These are phyloP conservation scores for Xanthoparmelia taractica DNA, from an alignment of 495 filamentous ascomycete species.

Conservation along the genomic window DNA sequence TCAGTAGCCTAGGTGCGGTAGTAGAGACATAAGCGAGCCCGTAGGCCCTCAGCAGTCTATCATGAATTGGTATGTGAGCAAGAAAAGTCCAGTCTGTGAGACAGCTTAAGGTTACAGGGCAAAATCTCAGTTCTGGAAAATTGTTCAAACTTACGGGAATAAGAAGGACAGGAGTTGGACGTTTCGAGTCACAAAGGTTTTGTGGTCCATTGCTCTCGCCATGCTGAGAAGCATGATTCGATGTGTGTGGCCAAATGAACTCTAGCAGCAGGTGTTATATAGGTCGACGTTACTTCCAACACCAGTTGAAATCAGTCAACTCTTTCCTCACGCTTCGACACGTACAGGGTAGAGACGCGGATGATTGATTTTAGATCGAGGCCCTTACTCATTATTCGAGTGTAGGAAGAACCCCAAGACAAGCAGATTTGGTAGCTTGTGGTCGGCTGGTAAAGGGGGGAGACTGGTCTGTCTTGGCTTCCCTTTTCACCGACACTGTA, in stretches of 20 bases:
- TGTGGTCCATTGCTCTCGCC: not conserved
- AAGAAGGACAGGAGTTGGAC: not conserved
- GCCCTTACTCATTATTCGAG: not conserved
- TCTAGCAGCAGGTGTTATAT: not conserved
- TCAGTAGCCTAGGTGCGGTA: slow-evolving; percentile 18
- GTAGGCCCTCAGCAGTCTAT: slow-evolving; percentile 21
- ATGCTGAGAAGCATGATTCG: not conserved
- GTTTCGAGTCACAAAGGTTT: not conserved
- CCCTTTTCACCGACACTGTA: too few relatives aligned
- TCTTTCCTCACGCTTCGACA: too few relatives aligned
- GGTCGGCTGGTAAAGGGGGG: too few relatives aligned
- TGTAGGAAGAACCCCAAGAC: not conserved
- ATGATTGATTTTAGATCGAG: not conserved
- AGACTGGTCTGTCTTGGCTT: not conserved
- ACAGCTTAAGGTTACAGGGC: not conserved
- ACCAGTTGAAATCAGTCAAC: not conserved
- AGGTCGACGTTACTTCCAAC: not conserved
- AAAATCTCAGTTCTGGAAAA: not conserved
- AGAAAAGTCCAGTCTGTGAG: not conserved
- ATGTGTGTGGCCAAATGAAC: not conserved
- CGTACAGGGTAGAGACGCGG: too few relatives aligned
- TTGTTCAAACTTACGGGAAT: not conserved
- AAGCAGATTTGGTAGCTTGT: not conserved
- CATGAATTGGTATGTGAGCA: not conserved
- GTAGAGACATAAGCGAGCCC: slow-evolving; percentile 16